Evolutionary conservation across 108 stramenopile species (phyloP), one percentile per base, ranked within the genome.

Genomic region (Pseudonitzschia delicatissima): DNA sequence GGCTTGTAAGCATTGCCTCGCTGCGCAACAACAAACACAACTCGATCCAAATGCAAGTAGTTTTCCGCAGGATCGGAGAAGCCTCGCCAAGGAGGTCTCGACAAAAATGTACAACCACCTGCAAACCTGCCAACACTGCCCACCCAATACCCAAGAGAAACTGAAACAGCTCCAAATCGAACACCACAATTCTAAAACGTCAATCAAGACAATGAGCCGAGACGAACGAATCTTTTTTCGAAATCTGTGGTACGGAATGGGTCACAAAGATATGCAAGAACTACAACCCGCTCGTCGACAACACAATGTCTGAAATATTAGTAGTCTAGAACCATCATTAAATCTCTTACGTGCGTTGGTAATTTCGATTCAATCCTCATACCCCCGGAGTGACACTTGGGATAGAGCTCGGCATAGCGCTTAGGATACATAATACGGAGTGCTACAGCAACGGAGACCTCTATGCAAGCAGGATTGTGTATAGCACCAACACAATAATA

Each of bases 201-300:
- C n/a, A 17, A 20, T 7, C 0, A 49, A 7, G 21, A n/a, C 48
- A 49, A 49, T 49, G 8, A 49, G 48, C 48, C 11, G 1, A 17
- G 18, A 49, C 11, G 48, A 49, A 23, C 48, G 48, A 17, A 7
- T 49, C 0, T 49, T 49, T 49, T 49, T 49, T 17, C 11, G n/a
- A 17, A 20, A 49, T 21, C 0, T 49, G 0, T 49, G 48, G 48
- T 49, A 21, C 21, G 8, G 48, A 20, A 49, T 49, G 48, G 48
- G 48, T 20, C 48, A 49, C 48, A 49, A 49, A 49, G 48, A 49
- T 1, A 49, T 49, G 48, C 15, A 49, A 20, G 18, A 49, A 49
- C 11, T 8, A n/a, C n/a, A n/a, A n/a, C n/a, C n/a, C n/a, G n/a
- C n/a, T n/a, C n/a, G n/a, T n/a, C n/a, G n/a, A n/a, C n/a, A n/a